Base-by-base conservation (phyloP, 306 rosid genomes). In the Rubus idaeus region DNA sequence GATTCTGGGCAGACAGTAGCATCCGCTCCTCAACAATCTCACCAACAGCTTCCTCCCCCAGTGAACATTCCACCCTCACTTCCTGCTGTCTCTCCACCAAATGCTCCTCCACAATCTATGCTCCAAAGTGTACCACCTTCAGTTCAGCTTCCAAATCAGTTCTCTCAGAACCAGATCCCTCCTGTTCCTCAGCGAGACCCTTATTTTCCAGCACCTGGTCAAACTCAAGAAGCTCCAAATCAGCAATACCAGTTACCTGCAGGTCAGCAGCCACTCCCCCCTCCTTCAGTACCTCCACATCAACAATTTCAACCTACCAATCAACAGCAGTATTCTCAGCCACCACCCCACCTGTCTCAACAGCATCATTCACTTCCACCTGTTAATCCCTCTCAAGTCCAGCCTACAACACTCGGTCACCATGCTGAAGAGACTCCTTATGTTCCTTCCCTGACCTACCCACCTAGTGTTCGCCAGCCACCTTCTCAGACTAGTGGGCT, bases 381-480 rank as follows among this genome's bases (percentile, higher is more conserved):
- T 17, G 68, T 80, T 70, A 89, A 82, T 81, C 81, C 80, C 11
- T 78, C 90, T 76, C 92, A 86, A 79, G 76, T 84, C 63, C 93
- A 79, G 82, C 76, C 94, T 89, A 49, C 94, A 8, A 44, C 94
- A 8, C 51, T 80, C 13, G 87, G 82, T 71, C 97, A 91, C 80
- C 98, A 83, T 77, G 78, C 82, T 42, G 98, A 93, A 80, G 96
- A 93, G 83, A 55, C 89, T 40, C 83, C 95, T 42, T 91, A 87
- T 68, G 76, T 63, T 82, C 83, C 97, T 81, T 73, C 95, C 77
- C 97, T 86, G 79, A 91, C 18, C 86, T 89, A 84, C 80, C 88
- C 90, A 55, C 90, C 91, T 37, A 87, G 61, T 80, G 78, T 80
- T 71, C 90, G 87, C 50, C 91, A 89, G 79, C 85, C 87, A 20